Base-by-base conservation (phyloP, 495 filamentous ascomycete species). In the Penicillium cosmopolitanum region DNA sequence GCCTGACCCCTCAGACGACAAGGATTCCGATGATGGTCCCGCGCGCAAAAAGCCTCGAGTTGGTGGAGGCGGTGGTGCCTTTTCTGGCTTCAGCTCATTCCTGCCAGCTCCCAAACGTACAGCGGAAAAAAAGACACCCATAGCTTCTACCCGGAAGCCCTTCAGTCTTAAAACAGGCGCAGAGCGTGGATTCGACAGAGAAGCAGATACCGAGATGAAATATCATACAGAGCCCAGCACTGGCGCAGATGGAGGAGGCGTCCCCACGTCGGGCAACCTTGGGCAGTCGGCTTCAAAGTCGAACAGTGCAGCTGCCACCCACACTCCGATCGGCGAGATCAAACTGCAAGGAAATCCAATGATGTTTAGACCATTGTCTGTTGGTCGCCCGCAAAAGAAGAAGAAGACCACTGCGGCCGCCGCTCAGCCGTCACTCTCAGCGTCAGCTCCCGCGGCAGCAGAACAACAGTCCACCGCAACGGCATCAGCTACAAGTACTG, bases 281-380 rank as follows among this genome's bases (percentile, higher is more conserved):
- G 64, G 50, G 53, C 56, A 50, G 46, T 35, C 48, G 38, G 16
- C 23, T 31, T 10, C 50, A 21, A 53, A 55, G 16, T 15, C 62
- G 21, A 53, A 60, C 33, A 33, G 36, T 21, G 10, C 51, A 28
- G 38, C 59, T 33, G 64, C 67, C 15, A 62, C 69, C 2, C 62
- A 61, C 25, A 54, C 62, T 1, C 56, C 63, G 12, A 79, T 76
- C 7, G 78, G 78, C 19, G 84, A 89, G 50, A 80, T 89, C 12
- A 88, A 91, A 67, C 63, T 89, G 15, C 83, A 87, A 38, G 90
- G 89, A 6, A 93, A 91, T 61, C 82, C 90, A 19, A 85, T 90
- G 66, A 92, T 92, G 85, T 96, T 97, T 73, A 91, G 88, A 69
- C 93, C 93, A 2, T 71, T 96, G 23, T 96, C 92, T 3, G 91